phyloP scores from a whole-genome alignment of 202 grass and related monocot species.

The Alloteropsis angusta region DNA sequence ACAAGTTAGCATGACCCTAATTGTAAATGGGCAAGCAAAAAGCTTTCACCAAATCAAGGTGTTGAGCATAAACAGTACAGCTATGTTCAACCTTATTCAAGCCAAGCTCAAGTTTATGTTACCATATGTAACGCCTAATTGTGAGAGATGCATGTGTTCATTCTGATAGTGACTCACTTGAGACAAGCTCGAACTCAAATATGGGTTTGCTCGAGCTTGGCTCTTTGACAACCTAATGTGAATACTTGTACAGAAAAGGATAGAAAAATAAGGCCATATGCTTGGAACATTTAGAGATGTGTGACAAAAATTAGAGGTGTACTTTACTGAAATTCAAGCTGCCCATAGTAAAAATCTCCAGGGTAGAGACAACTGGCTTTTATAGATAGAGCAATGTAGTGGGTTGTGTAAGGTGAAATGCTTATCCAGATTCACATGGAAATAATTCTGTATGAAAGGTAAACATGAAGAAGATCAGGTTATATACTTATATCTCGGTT shows the following conservation, averaged over 20 bases:
- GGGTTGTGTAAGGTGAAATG: background rate
- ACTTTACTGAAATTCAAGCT: slow-evolving; percentile 4
- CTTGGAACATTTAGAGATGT: slow-evolving; percentile 2
- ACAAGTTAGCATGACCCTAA: background rate
- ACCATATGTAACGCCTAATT: background rate
- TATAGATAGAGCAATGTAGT: slow-evolving; percentile 10
- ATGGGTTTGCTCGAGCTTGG: background rate
- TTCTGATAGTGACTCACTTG: background rate
- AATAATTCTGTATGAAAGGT: background rate
- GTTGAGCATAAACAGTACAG: background rate
- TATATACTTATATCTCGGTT: background rate
- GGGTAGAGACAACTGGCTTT: slow-evolving; percentile 1
- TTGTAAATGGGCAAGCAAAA: background rate
- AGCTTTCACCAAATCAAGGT: background rate
- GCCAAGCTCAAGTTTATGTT: background rate
- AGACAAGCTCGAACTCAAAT: background rate
- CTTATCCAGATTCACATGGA: background rate
- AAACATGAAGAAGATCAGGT: background rate
- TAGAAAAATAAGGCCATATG: background rate
- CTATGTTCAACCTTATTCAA: background rate
- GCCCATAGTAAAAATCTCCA: background rate
- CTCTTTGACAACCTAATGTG: background rate
- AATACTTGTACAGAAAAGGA: slow-evolving; percentile 21
- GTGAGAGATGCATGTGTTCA: background rate
- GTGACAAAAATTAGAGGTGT: slow-evolving; percentile 2